phyloP scores from a whole-genome alignment of 768 basidiomycete species.

The Candolleomyces eurysporus region DNA sequence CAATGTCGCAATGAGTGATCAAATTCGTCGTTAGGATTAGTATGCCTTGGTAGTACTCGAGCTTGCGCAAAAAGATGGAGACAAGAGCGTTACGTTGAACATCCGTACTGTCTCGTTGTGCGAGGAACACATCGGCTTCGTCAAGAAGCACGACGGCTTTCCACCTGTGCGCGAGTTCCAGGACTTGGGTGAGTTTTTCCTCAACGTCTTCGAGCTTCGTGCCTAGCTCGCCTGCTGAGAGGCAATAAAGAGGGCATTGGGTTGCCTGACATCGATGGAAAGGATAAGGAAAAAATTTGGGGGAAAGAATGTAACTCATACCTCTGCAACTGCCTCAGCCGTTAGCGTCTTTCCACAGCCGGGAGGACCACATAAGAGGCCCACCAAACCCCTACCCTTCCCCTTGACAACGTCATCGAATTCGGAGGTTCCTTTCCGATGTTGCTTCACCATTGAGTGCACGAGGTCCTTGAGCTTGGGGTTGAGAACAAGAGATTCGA shows the following conservation, averaged over 20 bases:
- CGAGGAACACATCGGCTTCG: constrained; percentile 35
- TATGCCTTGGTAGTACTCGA: constrained; percentile 38
- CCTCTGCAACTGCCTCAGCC: constrained; percentile 95
- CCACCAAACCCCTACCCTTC: constrained; percentile 19
- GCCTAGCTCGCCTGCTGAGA: constrained; percentile 33
- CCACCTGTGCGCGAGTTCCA: constrained; percentile 31
- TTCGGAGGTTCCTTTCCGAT: constrained; percentile 2
- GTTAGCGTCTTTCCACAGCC: constrained; percentile 96
- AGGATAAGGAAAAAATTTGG: background rate
- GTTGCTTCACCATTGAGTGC: constrained; percentile 25
- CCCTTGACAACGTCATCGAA: constrained; percentile 36
- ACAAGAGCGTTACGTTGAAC: constrained; percentile 31
- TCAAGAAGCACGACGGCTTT: constrained; percentile 34
- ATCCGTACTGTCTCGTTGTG: constrained; percentile 18
- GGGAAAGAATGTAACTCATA: constrained; percentile 33
- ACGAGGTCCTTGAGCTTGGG: constrained; percentile 31
- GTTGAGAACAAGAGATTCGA: constrained; percentile 30
- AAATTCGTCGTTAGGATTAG: constrained; percentile 34
- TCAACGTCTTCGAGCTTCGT: constrained; percentile 23
- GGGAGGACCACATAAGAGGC: constrained; percentile 86
- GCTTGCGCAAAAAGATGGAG: constrained; percentile 33
- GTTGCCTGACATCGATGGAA: constrained; percentile 16
- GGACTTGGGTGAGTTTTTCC: constrained; percentile 15
- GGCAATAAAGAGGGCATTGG: constrained; percentile 25
- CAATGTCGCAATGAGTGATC: constrained; percentile 25